Evolutionary conservation across 352 stramenopile genomes (phyloP), one percentile per base, ranked within the genome.

Genomic region (Paralagenidium karlingii): DNA sequence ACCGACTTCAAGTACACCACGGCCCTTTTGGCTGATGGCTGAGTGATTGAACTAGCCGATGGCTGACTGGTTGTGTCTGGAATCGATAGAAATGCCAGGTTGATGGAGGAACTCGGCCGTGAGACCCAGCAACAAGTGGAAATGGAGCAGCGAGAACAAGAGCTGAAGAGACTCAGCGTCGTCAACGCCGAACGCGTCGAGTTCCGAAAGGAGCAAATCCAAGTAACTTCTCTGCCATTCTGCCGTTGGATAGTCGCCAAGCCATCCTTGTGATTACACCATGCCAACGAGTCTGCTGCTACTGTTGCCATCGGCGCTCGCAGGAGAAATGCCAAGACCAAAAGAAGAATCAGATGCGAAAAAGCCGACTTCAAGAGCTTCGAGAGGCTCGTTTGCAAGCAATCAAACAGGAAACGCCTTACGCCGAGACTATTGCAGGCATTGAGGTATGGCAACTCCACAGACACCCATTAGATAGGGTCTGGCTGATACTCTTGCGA

Each of bases 161-260:
- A 80, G 22, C 54, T 40, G 21, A 50, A 26, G 3, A 31, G 57
- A 13, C 58, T 63, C 32, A 63, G 55, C 18, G 25, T 58, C 2
- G 31, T 73, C 9, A 85, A 88, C 43, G 66, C 57, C n/a, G 67
- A 82, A 40, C 63, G 74, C 10, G 74, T 85, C 11, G 51, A 71
- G 36, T 82, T 62, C 55, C 66, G 70, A 4, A 54, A 75, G 2
- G 25, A 63, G 5, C 60, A 79, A 31, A 65, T 68, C 18, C 60
- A 84, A 67, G 69, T 83, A 34, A 15, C 21, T 31, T 27, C 3
- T 36, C 3, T 36, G 3, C 22, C 30, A 20, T 3, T 36, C 7
- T 20, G 22, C 22, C 7, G 3, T 16, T 7, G 7, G 7, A 7
- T 8, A n/a, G n/a, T 36, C 22, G 3, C 3, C 7, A 22, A 16